Conservation (phyloP, 371 early-diverging fungal species). For the Mortierella sp. region DNA sequence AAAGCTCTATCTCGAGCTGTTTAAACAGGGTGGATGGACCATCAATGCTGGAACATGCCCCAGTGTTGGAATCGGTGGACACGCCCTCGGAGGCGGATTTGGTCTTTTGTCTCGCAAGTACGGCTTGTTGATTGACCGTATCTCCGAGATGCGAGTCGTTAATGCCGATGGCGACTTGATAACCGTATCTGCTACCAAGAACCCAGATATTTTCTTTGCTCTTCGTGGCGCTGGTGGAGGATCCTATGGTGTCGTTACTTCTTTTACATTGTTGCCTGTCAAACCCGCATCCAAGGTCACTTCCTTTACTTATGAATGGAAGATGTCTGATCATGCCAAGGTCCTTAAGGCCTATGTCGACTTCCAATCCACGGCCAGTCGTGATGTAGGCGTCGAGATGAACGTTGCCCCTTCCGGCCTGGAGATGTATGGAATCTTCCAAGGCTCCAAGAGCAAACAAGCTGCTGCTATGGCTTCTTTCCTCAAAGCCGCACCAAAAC, state of each 20-base stretch:
- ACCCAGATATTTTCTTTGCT: slow-evolving; percentile 70
- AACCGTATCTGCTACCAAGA: slow-evolving; percentile 54
- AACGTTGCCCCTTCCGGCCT: slow-evolving; percentile 33
- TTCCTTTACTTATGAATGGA: slow-evolving; percentile 38
- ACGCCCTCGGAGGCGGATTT: slow-evolving; percentile 58
- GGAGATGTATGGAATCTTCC: slow-evolving; percentile 37
- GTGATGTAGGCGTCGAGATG: slow-evolving; percentile 47
- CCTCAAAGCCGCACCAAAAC: slow-evolving; percentile 26
- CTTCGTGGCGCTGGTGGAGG: slow-evolving; percentile 74
- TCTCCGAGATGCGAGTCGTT: slow-evolving; percentile 63
- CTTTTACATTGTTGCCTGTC: slow-evolving; percentile 48
- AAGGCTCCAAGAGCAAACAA: slow-evolving; percentile 28
- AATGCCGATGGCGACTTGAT: slow-evolving; percentile 62
- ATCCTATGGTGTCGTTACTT: slow-evolving; percentile 67
- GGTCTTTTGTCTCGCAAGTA: slow-evolving; percentile 61
- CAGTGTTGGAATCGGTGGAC: slow-evolving; percentile 59
- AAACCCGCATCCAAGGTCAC: slow-evolving; percentile 46
- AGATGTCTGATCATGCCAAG: slow-evolving; percentile 18
- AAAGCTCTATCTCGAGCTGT: slow-evolving; percentile 49
- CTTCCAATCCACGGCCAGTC: slow-evolving; percentile 18
- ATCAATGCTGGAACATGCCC: slow-evolving; percentile 60
- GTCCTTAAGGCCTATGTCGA: slow-evolving; percentile 40
- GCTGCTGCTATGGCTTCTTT: slow-evolving; percentile 27
- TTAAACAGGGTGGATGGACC: slow-evolving; percentile 46
- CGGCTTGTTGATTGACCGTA: slow-evolving; percentile 62